These are phyloP conservation scores for Pyrenula aspistea DNA, from an alignment of 495 filamentous ascomycete genomes.

Conservation along the genomic window DNA sequence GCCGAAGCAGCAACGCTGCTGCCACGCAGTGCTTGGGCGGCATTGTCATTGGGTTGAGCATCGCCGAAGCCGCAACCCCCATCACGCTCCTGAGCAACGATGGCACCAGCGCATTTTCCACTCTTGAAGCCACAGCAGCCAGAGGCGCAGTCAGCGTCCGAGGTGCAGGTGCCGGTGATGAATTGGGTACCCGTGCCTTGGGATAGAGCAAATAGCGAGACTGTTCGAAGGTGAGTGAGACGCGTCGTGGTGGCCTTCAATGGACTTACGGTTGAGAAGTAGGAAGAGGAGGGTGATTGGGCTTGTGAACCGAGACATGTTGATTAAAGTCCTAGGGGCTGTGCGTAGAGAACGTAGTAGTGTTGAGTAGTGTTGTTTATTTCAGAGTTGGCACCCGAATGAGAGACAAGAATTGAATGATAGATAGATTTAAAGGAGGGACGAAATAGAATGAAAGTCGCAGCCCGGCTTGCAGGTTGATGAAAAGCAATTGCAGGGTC, in stretches of 20 bases:
- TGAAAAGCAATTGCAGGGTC: neutral
- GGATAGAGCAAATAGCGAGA: neutral
- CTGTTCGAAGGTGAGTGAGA: neutral
- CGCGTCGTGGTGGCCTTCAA: neutral
- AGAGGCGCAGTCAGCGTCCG: conserved; percentile 13
- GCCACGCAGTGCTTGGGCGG: conserved; percentile 6
- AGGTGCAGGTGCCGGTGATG: conserved; percentile 14
- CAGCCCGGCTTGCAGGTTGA: neutral
- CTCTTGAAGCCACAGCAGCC: conserved; percentile 14
- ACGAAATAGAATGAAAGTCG: no score
- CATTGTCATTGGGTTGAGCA: conserved; percentile 16
- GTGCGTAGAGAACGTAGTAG: neutral
- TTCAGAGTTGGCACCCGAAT: neutral
- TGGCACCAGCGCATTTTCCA: conserved; percentile 16
- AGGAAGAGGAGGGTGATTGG: neutral
- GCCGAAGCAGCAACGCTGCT: neutral
- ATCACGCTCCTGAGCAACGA: conserved; percentile 22
- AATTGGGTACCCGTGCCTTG: conserved; percentile 11
- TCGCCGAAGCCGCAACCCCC: conserved; percentile 23
- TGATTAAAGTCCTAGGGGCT: neutral
- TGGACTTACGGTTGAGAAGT: neutral
- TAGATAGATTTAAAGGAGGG: neutral
- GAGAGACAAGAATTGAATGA: neutral
- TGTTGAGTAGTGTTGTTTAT: neutral
- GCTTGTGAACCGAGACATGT: neutral